Evolutionary conservation across 495 filamentous ascomycete species (phyloP), one percentile per base, ranked within the genome.

Genomic region (Oleoguttula mirabilis): DNA sequence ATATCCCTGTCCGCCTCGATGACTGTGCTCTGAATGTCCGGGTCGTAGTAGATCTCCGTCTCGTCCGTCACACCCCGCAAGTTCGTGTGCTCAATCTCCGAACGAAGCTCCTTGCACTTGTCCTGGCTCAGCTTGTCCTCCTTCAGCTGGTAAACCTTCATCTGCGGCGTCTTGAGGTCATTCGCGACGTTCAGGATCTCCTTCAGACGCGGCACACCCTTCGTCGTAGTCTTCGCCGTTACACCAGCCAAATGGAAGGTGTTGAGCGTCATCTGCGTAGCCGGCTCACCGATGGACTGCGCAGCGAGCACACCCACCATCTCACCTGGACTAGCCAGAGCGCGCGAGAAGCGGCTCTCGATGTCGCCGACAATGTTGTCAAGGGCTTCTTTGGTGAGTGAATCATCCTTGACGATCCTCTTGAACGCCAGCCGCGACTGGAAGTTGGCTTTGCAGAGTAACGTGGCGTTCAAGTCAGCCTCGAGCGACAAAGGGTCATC

Each of bases 221-320:
- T 82, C 17, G 90, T 99, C 36, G 96, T 86, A 71, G 96, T 99
- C 78, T 99, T 99, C 17, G 90, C 94, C 1, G 92, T 92, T 32
- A 98, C 86, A 92, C 90, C 90, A 62, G 90, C 86, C 65, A 99
- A 96, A 73, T 99, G 90, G 79, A 99, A 99, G 21, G 90, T 99
- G 64, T 99, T 99, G 35, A 99, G 63, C 0, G 90, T 99, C 90
- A 99, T 99, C 66, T 99, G 90, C 1, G 90, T 99, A 32, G 90
- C 90, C 15, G 90, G 90, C 61, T 99, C 90, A 68, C 90, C 90
- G 61, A 99, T 96, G 20, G 88, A 95, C 64, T 99, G 90, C 10
- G 90, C 90, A 41, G 90, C 90, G 55, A 99, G 72, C 23, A 96
- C 92, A 60, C 90, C 90, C 41, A 96, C 92, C 90, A 99, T 99